Evolutionary conservation across 352 stramenopile species (phyloP), one percentile per base, ranked within the genome.

Genomic region (Lagenidium sp.): DNA sequence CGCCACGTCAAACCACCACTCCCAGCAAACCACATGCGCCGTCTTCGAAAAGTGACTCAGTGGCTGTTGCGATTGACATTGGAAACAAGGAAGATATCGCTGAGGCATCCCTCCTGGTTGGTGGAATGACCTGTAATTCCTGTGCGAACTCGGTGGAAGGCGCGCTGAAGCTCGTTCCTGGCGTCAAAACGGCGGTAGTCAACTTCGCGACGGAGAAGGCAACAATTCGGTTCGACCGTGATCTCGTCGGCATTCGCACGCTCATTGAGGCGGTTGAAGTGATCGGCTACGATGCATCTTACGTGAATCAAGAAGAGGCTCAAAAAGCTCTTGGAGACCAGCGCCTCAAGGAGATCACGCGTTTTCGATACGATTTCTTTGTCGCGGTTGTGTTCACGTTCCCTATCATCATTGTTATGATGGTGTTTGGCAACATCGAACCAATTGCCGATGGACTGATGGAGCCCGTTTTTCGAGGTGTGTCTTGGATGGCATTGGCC

Each of bases 341-440:
- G 39, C 82, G 85, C 6, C 53, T 69, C 4, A 79, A 82, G 34
- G 87, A 88, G 48, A 79, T 94, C 41, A 65, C 56, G 11, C 66
- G 80, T 8, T 97, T 87, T 57, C 67, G 73, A 35, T 52, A 79
- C 21, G 73, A 94, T 26, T 84, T 98, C 31, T 71, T 96, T 34
- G 50, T 94, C 13, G 79, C 84, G 1, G 57, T 97, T 21, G 16
- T 94, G 4, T 97, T 99, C 41, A 97, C 95, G 6, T 65, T 98
- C 24, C 95, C 96, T 8, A 85, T 98, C 57, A 60, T 97, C 24
- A 42, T 97, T 12, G 68, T 98, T 23, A 96, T 97, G 78, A 95
- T 87, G 73, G 65, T 94, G 15, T 48, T 93, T n/a, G 62, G 62
- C 38, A 90, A 87, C 48, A 91, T 94, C 21, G 22, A 50, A n/a